Evolutionary conservation across 768 basidiomycete genomes (phyloP).

Genomic region (Hygrophorus pudorinus): DNA sequence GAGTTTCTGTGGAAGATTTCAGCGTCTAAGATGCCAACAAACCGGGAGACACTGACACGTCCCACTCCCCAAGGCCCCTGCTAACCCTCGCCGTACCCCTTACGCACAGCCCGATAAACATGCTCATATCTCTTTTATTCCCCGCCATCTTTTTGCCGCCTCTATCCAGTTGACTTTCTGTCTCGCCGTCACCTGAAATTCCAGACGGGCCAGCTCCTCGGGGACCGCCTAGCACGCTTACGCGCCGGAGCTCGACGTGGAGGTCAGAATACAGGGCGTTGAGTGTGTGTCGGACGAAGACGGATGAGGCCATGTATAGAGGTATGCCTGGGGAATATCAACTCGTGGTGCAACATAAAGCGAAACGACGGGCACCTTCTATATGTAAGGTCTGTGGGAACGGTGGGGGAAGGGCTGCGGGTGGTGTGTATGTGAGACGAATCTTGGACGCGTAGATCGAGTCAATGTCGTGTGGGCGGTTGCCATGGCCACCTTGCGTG

Average conservation of each 20-base stretch:
- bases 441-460: constrained; percentile 56
- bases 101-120: constrained; percentile 46
- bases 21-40: no score
- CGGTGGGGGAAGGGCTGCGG: constrained; percentile 51
- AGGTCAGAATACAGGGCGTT: constrained; percentile 67
- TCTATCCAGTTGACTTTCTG: not conserved
- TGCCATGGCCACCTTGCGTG: no score
- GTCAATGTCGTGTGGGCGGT: constrained; percentile 26
- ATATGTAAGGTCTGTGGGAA: constrained; percentile 61
- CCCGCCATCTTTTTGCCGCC: constrained; percentile 15
- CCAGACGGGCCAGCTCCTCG: no score
- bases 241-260: constrained; percentile 41
- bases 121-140: constrained; percentile 42
- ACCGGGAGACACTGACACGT: constrained; percentile 46
- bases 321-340: constrained; percentile 40
- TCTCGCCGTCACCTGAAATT: not conserved
- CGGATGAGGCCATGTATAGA: constrained; percentile 61
- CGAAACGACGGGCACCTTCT: constrained; percentile 40
- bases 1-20: constrained; percentile 37
- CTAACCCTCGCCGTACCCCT: constrained; percentile 55
- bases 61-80: constrained; percentile 56
- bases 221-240: constrained; percentile 21
- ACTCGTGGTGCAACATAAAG: constrained; percentile 1
- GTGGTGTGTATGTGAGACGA: constrained; percentile 59
- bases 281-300: constrained; percentile 63